Percentiles rank a stretch among this genome's conserved stretches.
phyloP scores from a whole-genome alignment of 306 rosid species.

The Lagenaria siceraria region DNA sequence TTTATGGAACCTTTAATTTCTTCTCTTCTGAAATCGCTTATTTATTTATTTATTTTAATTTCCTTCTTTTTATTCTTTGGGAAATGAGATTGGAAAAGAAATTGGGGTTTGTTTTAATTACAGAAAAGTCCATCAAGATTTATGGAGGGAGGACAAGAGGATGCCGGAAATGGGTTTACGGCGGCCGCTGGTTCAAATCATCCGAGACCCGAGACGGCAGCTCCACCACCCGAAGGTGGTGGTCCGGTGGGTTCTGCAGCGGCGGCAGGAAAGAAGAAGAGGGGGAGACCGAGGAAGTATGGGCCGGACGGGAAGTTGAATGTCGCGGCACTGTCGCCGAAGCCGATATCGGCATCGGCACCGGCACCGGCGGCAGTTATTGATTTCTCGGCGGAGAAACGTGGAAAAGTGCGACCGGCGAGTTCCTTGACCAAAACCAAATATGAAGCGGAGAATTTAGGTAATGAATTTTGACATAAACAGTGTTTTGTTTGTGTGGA shows the following conservation, averaged over 20 bases:
- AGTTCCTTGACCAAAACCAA: slow-evolving; percentile 69
- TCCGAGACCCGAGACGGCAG: slow-evolving; percentile 42
- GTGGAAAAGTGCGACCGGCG: slow-evolving; percentile 59
- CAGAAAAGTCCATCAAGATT: slow-evolving; percentile 5
- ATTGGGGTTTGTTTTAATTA: slow-evolving; percentile 26
- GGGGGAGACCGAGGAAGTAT: slow-evolving; percentile 98
- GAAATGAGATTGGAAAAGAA: slow-evolving; percentile 18
- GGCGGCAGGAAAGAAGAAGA: slow-evolving; percentile 62
- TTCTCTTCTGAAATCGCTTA: neutral
- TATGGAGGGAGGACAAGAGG: slow-evolving; percentile 73
- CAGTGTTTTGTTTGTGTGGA: neutral
- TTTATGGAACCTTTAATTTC: neutral
- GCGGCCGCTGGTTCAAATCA: slow-evolving; percentile 85
- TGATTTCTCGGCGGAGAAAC: slow-evolving; percentile 81
- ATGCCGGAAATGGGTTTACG: slow-evolving; percentile 53
- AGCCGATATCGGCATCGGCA: slow-evolving; percentile 77
- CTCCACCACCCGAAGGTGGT: slow-evolving; percentile 12
- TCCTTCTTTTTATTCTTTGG: neutral
- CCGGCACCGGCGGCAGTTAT: slow-evolving; percentile 77
- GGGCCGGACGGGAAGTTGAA: slow-evolving; percentile 71
- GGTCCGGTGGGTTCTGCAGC: slow-evolving; percentile 8
- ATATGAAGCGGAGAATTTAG: slow-evolving; percentile 62
- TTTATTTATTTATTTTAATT: neutral
- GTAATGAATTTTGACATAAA: slow-evolving; percentile 16
- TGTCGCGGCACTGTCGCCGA: slow-evolving; percentile 54